phyloP scores from a whole-genome alignment of 1,284 basidiomycete genomes.

The Papiliotrema nemorosa region DNA sequence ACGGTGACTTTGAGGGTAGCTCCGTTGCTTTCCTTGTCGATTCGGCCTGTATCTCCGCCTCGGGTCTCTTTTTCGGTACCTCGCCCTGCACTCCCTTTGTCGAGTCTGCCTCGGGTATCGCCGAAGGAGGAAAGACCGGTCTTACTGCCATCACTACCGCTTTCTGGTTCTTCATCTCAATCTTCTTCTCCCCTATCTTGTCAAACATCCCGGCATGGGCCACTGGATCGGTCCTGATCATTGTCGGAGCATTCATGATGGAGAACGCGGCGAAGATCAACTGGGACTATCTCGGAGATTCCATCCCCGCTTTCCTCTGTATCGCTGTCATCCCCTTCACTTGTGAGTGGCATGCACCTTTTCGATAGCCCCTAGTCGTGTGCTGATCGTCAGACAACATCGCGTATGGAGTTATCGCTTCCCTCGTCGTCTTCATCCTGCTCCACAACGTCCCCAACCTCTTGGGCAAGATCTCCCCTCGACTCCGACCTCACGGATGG shows the following conservation, averaged over 20 bases:
- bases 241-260: slow-evolving; percentile 87
- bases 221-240: slow-evolving; percentile 78
- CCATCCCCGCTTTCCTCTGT: slow-evolving; percentile 76
- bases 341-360: slow-evolving; percentile 58
- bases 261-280: slow-evolving; percentile 81
- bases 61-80: slow-evolving; percentile 64
- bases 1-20: slow-evolving; percentile 81
- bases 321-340: slow-evolving; percentile 72
- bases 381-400: slow-evolving; percentile 54
- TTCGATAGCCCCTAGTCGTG: slow-evolving; percentile 3
- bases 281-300: slow-evolving; percentile 83
- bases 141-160: slow-evolving; percentile 73
- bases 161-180: slow-evolving; percentile 74
- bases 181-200: slow-evolving; percentile 89
- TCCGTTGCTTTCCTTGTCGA: slow-evolving; percentile 75
- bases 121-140: slow-evolving; percentile 84
- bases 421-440: slow-evolving; percentile 40
- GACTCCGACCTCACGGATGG: slow-evolving; percentile 63
- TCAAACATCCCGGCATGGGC: slow-evolving; percentile 84
- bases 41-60: slow-evolving; percentile 33
- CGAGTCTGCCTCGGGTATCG: slow-evolving; percentile 45
- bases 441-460: slow-evolving; percentile 68
- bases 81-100: slow-evolving; percentile 85
- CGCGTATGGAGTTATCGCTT: slow-evolving; percentile 83
- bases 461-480: slow-evolving; percentile 57